A percentile compares a stretch with the other conserved stretches of the same genome.
Conservation (phyloP, 148 eudicot species). For the Polygonum aviculare region DNA sequence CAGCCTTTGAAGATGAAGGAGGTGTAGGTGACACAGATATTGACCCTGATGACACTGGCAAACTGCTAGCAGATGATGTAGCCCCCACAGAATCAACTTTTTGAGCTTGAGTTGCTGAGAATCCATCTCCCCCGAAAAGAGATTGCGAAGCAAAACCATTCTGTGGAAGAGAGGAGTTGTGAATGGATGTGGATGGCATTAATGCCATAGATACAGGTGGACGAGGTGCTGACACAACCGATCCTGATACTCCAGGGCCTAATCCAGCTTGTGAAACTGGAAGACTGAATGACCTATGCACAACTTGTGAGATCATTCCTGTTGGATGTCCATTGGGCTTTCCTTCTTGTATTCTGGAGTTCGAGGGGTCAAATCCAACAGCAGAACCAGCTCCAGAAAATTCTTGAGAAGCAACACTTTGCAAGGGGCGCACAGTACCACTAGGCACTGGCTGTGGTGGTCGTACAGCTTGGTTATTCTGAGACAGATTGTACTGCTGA, state of each 20-base stretch:
- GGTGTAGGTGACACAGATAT: conserved; percentile 29
- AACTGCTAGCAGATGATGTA: conserved; percentile 25
- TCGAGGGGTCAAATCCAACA: conserved; percentile 23
- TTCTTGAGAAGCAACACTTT: conserved; percentile 43
- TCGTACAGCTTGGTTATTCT: conserved; percentile 38
- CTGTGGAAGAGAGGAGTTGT: conserved; percentile 39
- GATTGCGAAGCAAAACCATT: conserved; percentile 67
- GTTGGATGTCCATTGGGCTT: conserved; percentile 27
- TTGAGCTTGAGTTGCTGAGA: conserved; percentile 39
- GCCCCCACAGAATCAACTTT: conserved; percentile 24
- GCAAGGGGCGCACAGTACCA: conserved; percentile 30
- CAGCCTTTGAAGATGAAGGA: conserved; percentile 25
- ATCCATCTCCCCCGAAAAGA: conserved; percentile 46
- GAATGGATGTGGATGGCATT: conserved; percentile 23
- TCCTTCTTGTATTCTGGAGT: conserved; percentile 31
- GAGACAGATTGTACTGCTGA: conserved; percentile 41
- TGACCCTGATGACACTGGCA: conserved; percentile 32
- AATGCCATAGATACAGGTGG: conserved; percentile 30
- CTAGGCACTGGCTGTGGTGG: conserved; percentile 52
- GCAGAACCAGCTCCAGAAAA: conserved; percentile 31
- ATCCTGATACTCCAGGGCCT: conserved; percentile 22
- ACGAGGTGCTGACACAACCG: conserved; percentile 27
- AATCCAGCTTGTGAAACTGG: conserved; percentile 33
- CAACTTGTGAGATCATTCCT: conserved; percentile 29
- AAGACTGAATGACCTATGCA: conserved; percentile 26